Base-by-base conservation (phyloP, 768 basidiomycete genomes). In the Suillus plorans region DNA sequence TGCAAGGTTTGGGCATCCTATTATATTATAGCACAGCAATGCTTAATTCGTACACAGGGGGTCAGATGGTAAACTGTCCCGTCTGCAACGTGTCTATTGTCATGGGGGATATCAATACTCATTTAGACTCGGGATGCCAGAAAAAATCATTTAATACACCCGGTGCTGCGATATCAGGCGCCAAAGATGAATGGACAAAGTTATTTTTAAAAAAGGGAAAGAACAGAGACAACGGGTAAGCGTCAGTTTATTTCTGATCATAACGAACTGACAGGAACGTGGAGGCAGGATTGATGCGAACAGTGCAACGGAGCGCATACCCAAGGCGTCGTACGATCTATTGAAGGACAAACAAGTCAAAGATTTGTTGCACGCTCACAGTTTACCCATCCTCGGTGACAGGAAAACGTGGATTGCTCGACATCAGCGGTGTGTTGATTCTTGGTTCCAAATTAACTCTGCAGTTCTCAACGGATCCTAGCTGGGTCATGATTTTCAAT, bases 401-500 rank as follows among this genome's bases (percentile, higher is more conserved):
- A 81, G 85, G 50, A 72, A 77, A 22, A 71, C 74, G 37, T 80
- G 85, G 72, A 80, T 85, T 65, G 80, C 81, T 62, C 82, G 90
- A 60, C 89, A 91, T 74, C 80, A 84, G 72, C 81, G 81, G 89
- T 89, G 70, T 7, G 77, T 70, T 1, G 6, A 18, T 42, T 58
- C n/a, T 28, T 25, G 2, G 25, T 34, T 25, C 7, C 7, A 3
- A 18, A 7, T 28, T 16, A 55, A 57, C 39, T 6, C 20, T 12
- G 22, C 39, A 34, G 22, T 18, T 42, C 42, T 68, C n/a, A 62
- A 59, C 31, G 36, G 59, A 25, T 37, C 56, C 36, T 20, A 91
- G 90, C 67, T 92, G 89, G 89, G 81, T 89, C 0, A 86, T 86
- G 76, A 71, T 88, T 49, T 87, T 82, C 68, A 92, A 92, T 66